Evolutionary conservation across 2,329 filamentous ascomycete genomes (phyloP), one percentile per base, ranked within the genome.

Genomic region (Calonectria henricotiae): DNA sequence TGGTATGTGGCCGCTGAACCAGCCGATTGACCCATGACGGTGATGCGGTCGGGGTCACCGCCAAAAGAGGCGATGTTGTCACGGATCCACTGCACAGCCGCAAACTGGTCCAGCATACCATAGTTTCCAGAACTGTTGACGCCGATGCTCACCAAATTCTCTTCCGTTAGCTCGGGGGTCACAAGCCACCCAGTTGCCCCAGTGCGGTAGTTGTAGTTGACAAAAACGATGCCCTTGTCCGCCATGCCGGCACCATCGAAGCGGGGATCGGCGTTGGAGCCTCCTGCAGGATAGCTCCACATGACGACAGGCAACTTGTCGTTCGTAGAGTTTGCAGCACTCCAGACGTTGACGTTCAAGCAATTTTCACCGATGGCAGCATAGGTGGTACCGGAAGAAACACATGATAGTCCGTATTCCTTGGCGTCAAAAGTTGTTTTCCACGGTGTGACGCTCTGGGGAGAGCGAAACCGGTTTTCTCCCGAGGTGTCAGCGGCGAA

Each of bases 231-330:
- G 4, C 49, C 49, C 49, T 54, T 54, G 49, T 54, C 49, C 2
- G 62, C 62, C 62, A 65, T 54, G 2, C 62, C 62, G n/a, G 1
- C 62, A n/a, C 47, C 61, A 20, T 68, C 67, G 41, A 61, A 65
- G 11, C 46, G 46, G 23, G 62, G 46, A 41, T 65, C 62, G 11
- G 46, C 63, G 32, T 54, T 55, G 17, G 51, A 64, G 32, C 61
- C 67, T 20, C 62, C 67, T 4, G 70, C 23, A 66, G 62, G 62
- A 41, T 75, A 67, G 61, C 72, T 77, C 73, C 75, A 78, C 32
- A 78, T 71, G 30, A 79, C 71, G 11, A 82, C 80, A 11, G 80
- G 79, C 12, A 79, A 71, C 55, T 79, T 77, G 13, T 72, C 72
- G 12, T 69, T 51, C 1, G 73, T 71, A 11, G 74, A 75, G 49